A percentile compares a stretch with the other conserved stretches of the same genome.
Conservation (phyloP, 495 filamentous ascomycete species). For the Schizothecium vesticola region DNA sequence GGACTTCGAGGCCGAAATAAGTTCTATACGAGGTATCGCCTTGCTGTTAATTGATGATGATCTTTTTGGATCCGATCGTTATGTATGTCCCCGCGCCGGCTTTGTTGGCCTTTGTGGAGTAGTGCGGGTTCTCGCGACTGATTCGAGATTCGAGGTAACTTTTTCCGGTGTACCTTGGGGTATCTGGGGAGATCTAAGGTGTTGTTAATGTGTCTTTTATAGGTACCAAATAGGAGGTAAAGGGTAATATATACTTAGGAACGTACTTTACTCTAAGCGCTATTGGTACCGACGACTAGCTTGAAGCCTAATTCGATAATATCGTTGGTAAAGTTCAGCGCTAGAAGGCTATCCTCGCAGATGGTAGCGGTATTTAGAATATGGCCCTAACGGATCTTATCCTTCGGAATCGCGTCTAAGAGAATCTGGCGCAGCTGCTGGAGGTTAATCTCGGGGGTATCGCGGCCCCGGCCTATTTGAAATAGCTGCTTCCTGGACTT, state of each 20-base stretch:
- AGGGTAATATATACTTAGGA: conserved; percentile 16
- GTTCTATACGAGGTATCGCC: conserved; percentile 27
- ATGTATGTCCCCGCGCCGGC: conserved; percentile 19
- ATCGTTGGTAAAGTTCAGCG: conserved; percentile 28
- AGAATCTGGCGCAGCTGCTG: conserved; percentile 38
- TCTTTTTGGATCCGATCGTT: conserved; percentile 16
- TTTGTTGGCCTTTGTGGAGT: conserved; percentile 12
- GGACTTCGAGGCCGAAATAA: conserved; percentile 23
- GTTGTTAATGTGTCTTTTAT: neutral
- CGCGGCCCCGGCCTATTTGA: conserved; percentile 12
- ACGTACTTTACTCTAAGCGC: conserved; percentile 33
- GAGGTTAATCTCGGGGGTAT: conserved; percentile 40
- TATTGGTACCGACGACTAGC: conserved; percentile 32
- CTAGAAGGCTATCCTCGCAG: conserved; percentile 14
- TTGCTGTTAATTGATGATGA: conserved; percentile 24
- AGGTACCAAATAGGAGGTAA: neutral
- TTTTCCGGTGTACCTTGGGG: conserved; percentile 28
- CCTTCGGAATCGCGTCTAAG: conserved; percentile 33
- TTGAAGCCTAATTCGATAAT: conserved; percentile 20
- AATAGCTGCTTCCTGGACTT: conserved; percentile 18
- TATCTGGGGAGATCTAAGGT: conserved; percentile 24
- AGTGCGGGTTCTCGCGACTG: conserved; percentile 18
- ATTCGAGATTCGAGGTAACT: conserved; percentile 27
- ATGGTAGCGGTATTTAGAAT: neutral
- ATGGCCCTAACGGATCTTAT: conserved; percentile 29